A percentile compares a stretch with the other conserved stretches of the same genome.
phyloP scores from a whole-genome alignment of 2,329 filamentous ascomycete species.

The Amauroascus verrucosus region DNA sequence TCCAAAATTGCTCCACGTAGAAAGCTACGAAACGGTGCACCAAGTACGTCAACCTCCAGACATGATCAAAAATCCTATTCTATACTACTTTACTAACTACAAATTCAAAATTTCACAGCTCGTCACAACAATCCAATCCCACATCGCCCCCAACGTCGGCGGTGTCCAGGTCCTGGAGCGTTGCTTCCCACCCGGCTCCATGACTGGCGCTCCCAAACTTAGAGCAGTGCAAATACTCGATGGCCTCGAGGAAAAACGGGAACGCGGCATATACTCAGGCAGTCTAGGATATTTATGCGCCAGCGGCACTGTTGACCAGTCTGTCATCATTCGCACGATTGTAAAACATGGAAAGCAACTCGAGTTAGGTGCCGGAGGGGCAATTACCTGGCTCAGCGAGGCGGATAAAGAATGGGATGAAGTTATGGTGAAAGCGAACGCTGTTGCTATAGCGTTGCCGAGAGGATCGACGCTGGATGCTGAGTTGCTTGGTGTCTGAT shows the following conservation, averaged over 20 bases:
- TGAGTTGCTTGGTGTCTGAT: not conserved
- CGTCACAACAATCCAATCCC: conserved; percentile 16
- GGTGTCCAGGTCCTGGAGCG: conserved; percentile 14
- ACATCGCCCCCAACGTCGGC: conserved; percentile 15
- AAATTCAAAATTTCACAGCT: not conserved
- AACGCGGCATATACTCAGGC: conserved; percentile 71
- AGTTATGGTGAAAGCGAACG: conserved; percentile 65
- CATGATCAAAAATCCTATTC: too few relatives aligned
- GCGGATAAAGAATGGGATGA: conserved; percentile 75
- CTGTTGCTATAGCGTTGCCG: conserved; percentile 30
- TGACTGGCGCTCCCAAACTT: conserved; percentile 95
- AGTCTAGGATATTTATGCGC: conserved; percentile 85
- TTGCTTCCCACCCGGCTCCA: conserved; percentile 70
- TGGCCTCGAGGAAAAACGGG: conserved; percentile 50
- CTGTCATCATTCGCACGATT: conserved; percentile 76
- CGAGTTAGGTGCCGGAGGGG: conserved; percentile 73
- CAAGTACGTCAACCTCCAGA: conserved; percentile 62
- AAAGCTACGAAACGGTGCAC: conserved; percentile 84
- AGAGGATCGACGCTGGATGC: conserved; percentile 21
- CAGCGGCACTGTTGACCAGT: conserved; percentile 77
- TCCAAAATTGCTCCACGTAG: conserved; percentile 69
- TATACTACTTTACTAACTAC: not conserved
- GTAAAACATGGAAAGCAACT: conserved; percentile 40
- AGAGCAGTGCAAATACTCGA: conserved; percentile 75
- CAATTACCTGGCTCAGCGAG: conserved; percentile 75